Evolutionary conservation across 2,329 filamentous ascomycete species (phyloP).

Genomic region (Penicillium fuscoglaucum): DNA sequence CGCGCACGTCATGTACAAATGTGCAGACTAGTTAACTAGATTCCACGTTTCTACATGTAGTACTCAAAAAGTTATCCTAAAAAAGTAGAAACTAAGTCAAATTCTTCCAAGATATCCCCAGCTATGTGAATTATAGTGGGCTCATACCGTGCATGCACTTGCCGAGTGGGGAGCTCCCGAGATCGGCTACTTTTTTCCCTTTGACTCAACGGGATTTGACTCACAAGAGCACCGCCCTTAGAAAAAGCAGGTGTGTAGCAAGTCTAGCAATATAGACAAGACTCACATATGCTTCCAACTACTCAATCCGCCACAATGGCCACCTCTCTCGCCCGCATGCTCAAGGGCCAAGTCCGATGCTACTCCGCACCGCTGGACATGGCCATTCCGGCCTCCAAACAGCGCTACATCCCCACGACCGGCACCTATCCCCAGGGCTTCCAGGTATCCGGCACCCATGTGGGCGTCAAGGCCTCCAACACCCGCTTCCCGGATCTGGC

Average conservation of each 20-base stretch:
- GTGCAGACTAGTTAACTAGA: not conserved
- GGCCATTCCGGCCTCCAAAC: slow-evolving; percentile 73
- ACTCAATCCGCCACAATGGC: slow-evolving; percentile 36
- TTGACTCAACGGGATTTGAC: slow-evolving; percentile 10
- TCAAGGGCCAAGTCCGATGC: slow-evolving; percentile 42
- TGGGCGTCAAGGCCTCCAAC: slow-evolving; percentile 91
- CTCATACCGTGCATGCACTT: slow-evolving; percentile 10
- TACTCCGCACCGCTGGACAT: slow-evolving; percentile 50
- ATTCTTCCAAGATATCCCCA: not conserved
- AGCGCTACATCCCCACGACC: slow-evolving; percentile 81
- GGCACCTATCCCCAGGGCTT: slow-evolving; percentile 93
- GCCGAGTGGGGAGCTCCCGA: slow-evolving; percentile 20
- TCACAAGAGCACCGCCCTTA: slow-evolving; percentile 10
- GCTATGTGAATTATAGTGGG: slow-evolving; percentile 1
- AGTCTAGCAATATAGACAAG: slow-evolving; percentile 1
- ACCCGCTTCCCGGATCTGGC: slow-evolving; percentile 89
- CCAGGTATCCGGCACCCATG: slow-evolving; percentile 79
- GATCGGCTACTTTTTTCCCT: slow-evolving; percentile 21
- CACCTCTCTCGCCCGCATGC: slow-evolving; percentile 35
- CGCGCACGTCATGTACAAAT: not conserved
- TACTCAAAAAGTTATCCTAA: not conserved
- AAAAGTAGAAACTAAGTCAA: not conserved
- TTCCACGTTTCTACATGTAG: too few species aligned
- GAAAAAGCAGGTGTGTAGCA: slow-evolving; percentile 2
- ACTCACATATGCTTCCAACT: slow-evolving; percentile 27